These are phyloP conservation scores for Pluteus cervinus DNA, from an alignment of 768 basidiomycete species.

Conservation along the genomic window DNA sequence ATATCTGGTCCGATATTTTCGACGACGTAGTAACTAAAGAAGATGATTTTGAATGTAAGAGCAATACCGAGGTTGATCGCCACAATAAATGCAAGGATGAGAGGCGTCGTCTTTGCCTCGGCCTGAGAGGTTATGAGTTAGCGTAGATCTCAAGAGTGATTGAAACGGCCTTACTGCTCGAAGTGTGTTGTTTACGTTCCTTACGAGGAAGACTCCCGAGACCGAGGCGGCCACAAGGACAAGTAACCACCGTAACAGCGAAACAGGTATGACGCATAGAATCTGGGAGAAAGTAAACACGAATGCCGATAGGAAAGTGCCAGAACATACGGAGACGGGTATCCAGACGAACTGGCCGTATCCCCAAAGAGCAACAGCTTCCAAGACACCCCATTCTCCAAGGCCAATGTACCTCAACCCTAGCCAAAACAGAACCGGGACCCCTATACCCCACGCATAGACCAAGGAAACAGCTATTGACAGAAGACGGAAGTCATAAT, in stretches of 20 bases:
- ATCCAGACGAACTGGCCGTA: conserved; percentile 87
- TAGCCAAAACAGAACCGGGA: conserved; percentile 82
- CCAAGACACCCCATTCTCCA: conserved; percentile 84
- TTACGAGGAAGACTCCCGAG: conserved; percentile 83
- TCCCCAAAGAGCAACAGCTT: conserved; percentile 77
- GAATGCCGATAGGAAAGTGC: not conserved
- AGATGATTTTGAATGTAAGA: conserved; percentile 78
- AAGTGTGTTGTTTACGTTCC: conserved; percentile 87
- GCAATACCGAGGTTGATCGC: conserved; percentile 76
- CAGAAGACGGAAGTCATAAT: conserved; percentile 84
- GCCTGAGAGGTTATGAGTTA: conserved; percentile 44
- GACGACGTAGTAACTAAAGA: conserved; percentile 49
- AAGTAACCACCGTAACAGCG: conserved; percentile 77
- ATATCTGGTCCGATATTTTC: conserved; percentile 37
- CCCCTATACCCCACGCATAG: conserved; percentile 79
- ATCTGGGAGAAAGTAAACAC: conserved; percentile 35
- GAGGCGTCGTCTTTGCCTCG: conserved; percentile 80
- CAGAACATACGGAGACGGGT: conserved; percentile 62
- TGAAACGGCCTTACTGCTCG: conserved; percentile 50
- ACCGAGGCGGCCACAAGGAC: conserved; percentile 66
- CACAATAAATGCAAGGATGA: conserved; percentile 73
- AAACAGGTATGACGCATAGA: conserved; percentile 80
- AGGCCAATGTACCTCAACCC: conserved; percentile 82
- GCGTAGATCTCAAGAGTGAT: not conserved
- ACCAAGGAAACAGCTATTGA: conserved; percentile 79